Percentiles rank a stretch among this genome's conserved stretches.
Evolutionary conservation across 1,139 yeast species (phyloP).

Genomic region (Pichia terricola): DNA sequence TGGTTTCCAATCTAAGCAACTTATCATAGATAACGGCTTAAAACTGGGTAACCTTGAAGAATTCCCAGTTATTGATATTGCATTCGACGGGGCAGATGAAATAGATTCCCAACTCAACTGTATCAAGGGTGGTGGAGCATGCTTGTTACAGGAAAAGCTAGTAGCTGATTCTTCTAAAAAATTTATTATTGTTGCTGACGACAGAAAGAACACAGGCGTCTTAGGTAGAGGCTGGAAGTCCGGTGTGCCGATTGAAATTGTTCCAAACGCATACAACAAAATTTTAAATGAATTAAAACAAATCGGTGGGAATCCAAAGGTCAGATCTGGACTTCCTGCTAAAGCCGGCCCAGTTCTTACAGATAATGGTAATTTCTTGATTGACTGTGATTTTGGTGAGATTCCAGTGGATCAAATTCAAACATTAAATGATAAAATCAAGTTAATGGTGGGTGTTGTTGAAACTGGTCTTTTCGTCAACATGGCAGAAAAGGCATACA

Average conservation of each 20-base stretch:
- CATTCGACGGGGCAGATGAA: conserved; percentile 98
- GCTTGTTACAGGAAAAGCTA: conserved; percentile 91
- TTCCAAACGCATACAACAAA: conserved; percentile 78
- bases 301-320: conserved; percentile 61
- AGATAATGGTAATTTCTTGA: conserved; percentile 86
- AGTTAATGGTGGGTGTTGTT: conserved; percentile 82
- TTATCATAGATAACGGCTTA: conserved; percentile 76
- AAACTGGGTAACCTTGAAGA: conserved; percentile 76
- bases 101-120: conserved; percentile 73
- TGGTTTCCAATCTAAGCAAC: conserved; percentile 87
- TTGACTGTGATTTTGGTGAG: conserved; percentile 89
- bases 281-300: conserved; percentile 52
- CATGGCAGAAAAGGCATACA: conserved; percentile 72
- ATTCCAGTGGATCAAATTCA: conserved; percentile 49
- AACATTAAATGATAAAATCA: conserved; percentile 54
- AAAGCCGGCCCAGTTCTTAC: conserved; percentile 99
- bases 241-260: conserved; percentile 94
- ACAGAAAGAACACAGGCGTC: conserved; percentile 62
- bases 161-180: conserved; percentile 74
- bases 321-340: conserved; percentile 82
- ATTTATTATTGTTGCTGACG: conserved; percentile 88
- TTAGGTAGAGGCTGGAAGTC: conserved; percentile 79
- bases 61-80: conserved; percentile 71
- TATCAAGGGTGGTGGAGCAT: conserved; percentile 99
- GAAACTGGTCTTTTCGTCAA: conserved; percentile 87